Base-by-base conservation (phyloP, 352 stramenopile genomes). In the Globisporangium spiculum region DNA sequence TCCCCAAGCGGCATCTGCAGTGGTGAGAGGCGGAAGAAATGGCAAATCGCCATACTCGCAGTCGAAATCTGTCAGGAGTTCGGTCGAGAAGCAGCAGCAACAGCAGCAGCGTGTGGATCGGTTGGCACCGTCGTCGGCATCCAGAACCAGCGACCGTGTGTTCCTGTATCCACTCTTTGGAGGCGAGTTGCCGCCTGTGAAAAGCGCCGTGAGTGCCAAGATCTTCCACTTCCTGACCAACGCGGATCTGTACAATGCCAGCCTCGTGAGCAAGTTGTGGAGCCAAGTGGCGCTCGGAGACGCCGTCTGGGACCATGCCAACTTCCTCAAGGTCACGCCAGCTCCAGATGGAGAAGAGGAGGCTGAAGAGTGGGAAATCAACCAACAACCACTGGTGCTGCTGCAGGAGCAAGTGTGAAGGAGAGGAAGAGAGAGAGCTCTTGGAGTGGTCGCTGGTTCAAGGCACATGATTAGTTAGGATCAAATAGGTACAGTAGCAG, bases 181-280 rank as follows among this genome's bases (percentile, higher is more conserved):
- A 30, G 34, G 70, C 9, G 67, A 72, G 4, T 55, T 90, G 30
- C 81, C 84, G 66, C 88, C 88, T 0, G 66, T 96, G 62, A 81
- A 91, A 53, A 84, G 67, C 58, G 73, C 74, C 12, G 79, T 92
- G 52, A 89, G 80, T 34, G 76, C 84, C 0, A 55, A 69, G 24
- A 92, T 96, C 63, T 89, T 92, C 67, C 69, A 79, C 34, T 94
- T 81, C 60, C 80, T 96, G 56, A 86, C 80, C 5, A 92, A 91
- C 54, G 76, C 79, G 0, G 88, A 94, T 32, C 55, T 96, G 52
- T 91, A 96, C 72, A 94, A 94, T 65, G 85, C 86, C 9, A 94
- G 85, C 46, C 77, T 96, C n/a, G 86, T 96, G 66, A 93, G 76
- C 67, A 86, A 79, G 30, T 69, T 96, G 22, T 96, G 88, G 88